Conservation (phyloP, 2,329 filamentous ascomycete species). For the Colletotrichum spaethianum region DNA sequence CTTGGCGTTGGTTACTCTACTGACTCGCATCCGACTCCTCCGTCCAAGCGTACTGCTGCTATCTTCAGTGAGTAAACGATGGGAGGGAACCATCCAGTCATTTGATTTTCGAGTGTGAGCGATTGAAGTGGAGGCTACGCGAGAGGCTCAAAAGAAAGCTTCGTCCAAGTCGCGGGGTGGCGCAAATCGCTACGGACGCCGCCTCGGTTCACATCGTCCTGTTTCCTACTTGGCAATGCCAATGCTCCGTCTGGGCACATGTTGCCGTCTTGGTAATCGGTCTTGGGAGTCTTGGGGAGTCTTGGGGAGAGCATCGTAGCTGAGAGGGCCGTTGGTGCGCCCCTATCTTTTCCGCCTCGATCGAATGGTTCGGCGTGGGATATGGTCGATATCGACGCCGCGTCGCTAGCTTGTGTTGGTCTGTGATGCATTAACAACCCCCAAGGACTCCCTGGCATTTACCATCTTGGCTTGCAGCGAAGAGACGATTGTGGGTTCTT, state of each 20-base stretch:
- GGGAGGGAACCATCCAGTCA: too few species aligned
- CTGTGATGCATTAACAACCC: not conserved
- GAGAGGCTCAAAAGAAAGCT: conserved; percentile 7
- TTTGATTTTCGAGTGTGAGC: too few species aligned
- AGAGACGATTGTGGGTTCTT: not conserved
- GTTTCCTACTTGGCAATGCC: conserved; percentile 30
- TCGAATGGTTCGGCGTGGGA: not conserved
- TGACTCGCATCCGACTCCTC: not conserved
- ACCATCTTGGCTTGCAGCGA: conserved; percentile 27
- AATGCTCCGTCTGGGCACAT: conserved; percentile 37
- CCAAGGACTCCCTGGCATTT: conserved; percentile 1
- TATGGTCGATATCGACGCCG: not conserved
- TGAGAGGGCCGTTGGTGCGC: too few species aligned
- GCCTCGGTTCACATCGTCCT: conserved; percentile 20
- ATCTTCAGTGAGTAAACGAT: too few species aligned
- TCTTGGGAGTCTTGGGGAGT: conserved; percentile 24
- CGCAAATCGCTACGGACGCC: not conserved
- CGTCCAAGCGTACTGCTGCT: not conserved
- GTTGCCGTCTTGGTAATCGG: conserved; percentile 38
- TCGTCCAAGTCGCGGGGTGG: not conserved
- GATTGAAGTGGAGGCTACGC: not conserved
- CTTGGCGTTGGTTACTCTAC: not conserved
- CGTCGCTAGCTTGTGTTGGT: not conserved
- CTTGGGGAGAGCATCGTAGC: not conserved
- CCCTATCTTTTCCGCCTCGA: not conserved